Evolutionary conservation across 768 basidiomycete species (phyloP).

Genomic region (Fistulinella prunicolor): DNA sequence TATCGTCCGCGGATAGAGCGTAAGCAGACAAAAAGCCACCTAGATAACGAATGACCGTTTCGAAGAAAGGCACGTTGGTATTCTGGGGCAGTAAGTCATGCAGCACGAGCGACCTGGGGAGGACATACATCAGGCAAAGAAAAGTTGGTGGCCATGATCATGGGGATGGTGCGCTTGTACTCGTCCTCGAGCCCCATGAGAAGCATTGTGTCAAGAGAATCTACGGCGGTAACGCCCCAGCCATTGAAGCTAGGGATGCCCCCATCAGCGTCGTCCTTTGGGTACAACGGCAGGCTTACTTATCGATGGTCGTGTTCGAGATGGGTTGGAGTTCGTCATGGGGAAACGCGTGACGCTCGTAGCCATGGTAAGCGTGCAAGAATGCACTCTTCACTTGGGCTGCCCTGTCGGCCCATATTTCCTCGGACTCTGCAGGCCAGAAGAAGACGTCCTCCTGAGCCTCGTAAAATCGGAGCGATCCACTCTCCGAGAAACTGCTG

Average conservation of each 20-base stretch:
- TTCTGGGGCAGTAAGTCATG: conserved; percentile 12
- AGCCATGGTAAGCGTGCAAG: conserved; percentile 62
- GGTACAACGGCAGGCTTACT: conserved; percentile 44
- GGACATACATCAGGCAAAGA: conserved; percentile 39
- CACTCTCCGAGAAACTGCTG: background rate
- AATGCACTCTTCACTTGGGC: conserved; percentile 59
- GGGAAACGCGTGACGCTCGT: conserved; percentile 58
- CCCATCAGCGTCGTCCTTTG: too few relatives aligned
- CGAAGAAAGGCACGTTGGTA: conserved; percentile 57
- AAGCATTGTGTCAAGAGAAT: conserved; percentile 82
- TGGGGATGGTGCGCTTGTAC: conserved; percentile 57
- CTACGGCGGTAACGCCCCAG: conserved; percentile 75
- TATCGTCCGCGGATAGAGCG: conserved; percentile 61
- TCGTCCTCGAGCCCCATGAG: conserved; percentile 76
- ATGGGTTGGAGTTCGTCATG: conserved; percentile 62
- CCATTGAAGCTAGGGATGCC: conserved; percentile 63
- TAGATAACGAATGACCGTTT: conserved; percentile 86
- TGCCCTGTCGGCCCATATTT: conserved; percentile 52
- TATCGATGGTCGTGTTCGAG: conserved; percentile 42
- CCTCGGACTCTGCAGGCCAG: conserved; percentile 13
- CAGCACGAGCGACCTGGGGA: too few relatives aligned
- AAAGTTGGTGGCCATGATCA: conserved; percentile 50
- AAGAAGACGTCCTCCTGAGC: background rate
- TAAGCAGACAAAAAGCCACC: conserved; percentile 84
- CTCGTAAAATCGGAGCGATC: background rate